phyloP scores from a whole-genome alignment of 1,284 basidiomycete genomes.

The Malassezia globosa region DNA sequence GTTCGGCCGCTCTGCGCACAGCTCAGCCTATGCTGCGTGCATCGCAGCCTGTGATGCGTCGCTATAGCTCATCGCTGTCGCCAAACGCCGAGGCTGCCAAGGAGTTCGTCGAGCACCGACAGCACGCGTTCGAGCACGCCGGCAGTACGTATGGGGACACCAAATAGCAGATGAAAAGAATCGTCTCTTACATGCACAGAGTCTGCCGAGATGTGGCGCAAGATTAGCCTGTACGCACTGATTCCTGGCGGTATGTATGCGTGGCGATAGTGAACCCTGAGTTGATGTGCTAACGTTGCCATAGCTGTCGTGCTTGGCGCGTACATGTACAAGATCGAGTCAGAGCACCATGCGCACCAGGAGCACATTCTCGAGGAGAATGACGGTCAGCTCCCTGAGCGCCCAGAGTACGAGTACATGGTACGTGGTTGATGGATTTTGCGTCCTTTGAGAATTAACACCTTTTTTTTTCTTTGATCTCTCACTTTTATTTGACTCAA shows the following conservation, averaged over 20 bases:
- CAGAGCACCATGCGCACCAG: constrained; percentile 35
- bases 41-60: not conserved
- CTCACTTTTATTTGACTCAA: too few species aligned
- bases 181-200: constrained; percentile 17
- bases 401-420: constrained; percentile 40
- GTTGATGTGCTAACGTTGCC: not conserved
- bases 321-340: constrained; percentile 42
- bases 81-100: constrained; percentile 18
- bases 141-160: constrained; percentile 22
- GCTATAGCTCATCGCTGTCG: constrained; percentile 7
- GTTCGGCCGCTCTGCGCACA: constrained; percentile 8
- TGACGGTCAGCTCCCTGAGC: constrained; percentile 31
- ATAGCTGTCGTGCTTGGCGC: constrained; percentile 32
- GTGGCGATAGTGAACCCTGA: not conserved
- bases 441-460: too few species aligned
- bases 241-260: constrained; percentile 29
- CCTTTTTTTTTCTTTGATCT: too few species aligned
- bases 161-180: not conserved
- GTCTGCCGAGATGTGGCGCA: constrained; percentile 39
- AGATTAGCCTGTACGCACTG: constrained; percentile 33
- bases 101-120: constrained; percentile 28
- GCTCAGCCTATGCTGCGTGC: constrained; percentile 2
- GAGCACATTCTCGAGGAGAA: constrained; percentile 39
- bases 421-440: constrained; percentile 7
- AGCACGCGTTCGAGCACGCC: constrained; percentile 36